phyloP scores from a whole-genome alignment of 345 rosid species.

The Eucalyptus coolabah region DNA sequence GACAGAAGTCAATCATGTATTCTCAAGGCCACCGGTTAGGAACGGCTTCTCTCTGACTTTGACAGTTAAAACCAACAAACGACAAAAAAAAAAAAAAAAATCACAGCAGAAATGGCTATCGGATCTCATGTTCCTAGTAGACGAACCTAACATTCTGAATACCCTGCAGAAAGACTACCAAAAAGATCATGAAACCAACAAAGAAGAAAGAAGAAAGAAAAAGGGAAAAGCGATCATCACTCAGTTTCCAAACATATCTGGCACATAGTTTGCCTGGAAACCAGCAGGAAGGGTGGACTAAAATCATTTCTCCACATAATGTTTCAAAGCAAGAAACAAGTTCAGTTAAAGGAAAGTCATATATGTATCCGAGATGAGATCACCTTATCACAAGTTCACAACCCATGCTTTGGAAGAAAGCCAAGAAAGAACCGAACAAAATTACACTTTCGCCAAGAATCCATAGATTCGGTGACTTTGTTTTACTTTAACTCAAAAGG shows the following conservation, averaged over 20 bases:
- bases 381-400: neutral
- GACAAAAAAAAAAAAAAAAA: neutral
- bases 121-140: neutral
- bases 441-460: neutral
- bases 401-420: neutral
- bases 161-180: neutral
- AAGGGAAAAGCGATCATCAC: neutral
- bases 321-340: neutral
- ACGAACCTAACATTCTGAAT: neutral
- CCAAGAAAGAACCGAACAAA: neutral
- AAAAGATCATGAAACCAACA: neutral
- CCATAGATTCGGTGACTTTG: neutral
- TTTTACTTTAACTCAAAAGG: neutral
- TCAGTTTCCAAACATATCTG: neutral
- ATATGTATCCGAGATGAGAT: neutral
- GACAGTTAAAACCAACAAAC: neutral
- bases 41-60: neutral
- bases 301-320: neutral
- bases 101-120: neutral
- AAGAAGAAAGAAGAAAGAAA: neutral
- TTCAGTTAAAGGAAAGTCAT: neutral
- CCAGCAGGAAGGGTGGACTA: neutral
- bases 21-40: constrained; percentile 2
- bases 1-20: neutral
- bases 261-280: neutral